Percentiles rank a stretch among this genome's conserved stretches.
phyloP scores from a whole-genome alignment of 371 early-diverging fungal genomes.

The Mycotypha africana region DNA sequence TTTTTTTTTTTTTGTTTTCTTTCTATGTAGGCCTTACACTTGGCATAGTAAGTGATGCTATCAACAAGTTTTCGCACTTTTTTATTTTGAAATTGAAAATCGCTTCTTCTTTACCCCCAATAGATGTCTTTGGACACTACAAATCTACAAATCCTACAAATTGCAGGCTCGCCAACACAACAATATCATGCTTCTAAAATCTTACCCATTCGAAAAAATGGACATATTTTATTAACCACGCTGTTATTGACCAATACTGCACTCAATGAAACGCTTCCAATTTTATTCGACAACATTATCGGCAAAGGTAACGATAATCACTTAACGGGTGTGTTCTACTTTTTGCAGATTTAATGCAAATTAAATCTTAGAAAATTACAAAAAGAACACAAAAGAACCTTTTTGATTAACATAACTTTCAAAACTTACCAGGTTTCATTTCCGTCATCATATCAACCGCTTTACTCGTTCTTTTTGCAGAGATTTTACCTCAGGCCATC shows the following conservation, averaged over 20 bases:
- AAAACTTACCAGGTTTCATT: conserved; percentile 46
- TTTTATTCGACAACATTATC: conserved; percentile 63
- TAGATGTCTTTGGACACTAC: conserved; percentile 67
- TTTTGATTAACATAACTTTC: too few relatives aligned
- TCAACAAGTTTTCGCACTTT: conserved; percentile 6
- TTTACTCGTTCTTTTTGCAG: conserved; percentile 78
- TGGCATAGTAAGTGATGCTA: conserved; percentile 30
- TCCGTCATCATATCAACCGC: conserved; percentile 77
- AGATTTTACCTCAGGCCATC: conserved; percentile 84
- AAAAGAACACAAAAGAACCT: too few relatives aligned
- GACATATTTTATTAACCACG: conserved; percentile 74
- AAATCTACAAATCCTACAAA: conserved; percentile 50
- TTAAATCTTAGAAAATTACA: too few relatives aligned
- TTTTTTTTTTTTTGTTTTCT: too few relatives aligned
- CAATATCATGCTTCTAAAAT: conserved; percentile 63
- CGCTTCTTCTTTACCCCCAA: neutral
- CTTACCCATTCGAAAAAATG: conserved; percentile 69
- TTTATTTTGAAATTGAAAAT: neutral
- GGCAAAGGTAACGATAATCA: conserved; percentile 49
- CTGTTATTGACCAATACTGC: conserved; percentile 75
- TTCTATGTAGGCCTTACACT: conserved; percentile 54
- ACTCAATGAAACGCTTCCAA: conserved; percentile 82
- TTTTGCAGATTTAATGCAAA: too few relatives aligned
- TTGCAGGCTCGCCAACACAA: conserved; percentile 62
- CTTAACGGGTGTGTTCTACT: too few relatives aligned